Evolutionary conservation across 176 grass and related monocot species (phyloP).

Genomic region (Neostapfia colusana): DNA sequence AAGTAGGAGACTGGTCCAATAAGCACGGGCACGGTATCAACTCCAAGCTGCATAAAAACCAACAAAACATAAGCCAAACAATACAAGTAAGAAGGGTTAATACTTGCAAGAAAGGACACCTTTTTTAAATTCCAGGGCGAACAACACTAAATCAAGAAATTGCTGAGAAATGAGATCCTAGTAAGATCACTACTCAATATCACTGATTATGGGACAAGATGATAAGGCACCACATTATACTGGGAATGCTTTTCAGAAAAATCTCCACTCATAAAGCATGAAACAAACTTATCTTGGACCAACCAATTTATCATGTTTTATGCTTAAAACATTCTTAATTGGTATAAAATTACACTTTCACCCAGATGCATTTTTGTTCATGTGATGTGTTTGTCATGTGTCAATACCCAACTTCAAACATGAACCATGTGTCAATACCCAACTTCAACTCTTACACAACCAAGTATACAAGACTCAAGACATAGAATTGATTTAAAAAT

Average conservation of each 20-base stretch:
- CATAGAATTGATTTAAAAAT: neutral
- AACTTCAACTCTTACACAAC: neutral
- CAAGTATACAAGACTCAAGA: constrained; percentile 12
- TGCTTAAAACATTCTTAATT: neutral
- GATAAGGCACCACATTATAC: neutral
- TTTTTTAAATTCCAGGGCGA: constrained; percentile 6
- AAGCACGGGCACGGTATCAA: constrained; percentile 83
- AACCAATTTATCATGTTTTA: neutral
- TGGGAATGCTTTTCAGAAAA: neutral
- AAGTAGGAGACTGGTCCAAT: constrained; percentile 92
- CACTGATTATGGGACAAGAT: neutral
- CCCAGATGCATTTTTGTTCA: neutral
- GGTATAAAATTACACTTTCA: neutral
- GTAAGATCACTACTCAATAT: neutral
- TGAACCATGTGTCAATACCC: no score
- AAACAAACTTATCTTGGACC: neutral
- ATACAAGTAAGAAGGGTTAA: neutral
- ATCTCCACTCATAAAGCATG: neutral
- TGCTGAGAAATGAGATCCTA: neutral
- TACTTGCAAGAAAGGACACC: neutral
- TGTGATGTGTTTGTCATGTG: neutral
- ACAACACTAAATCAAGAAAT: neutral
- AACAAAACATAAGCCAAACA: constrained; percentile 8
- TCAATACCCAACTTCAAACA: constrained; percentile 4
- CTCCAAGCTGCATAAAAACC: constrained; percentile 58